These are phyloP conservation scores for Agrocybe chaxingu DNA, from an alignment of 768 basidiomycete species.

Conservation along the genomic window DNA sequence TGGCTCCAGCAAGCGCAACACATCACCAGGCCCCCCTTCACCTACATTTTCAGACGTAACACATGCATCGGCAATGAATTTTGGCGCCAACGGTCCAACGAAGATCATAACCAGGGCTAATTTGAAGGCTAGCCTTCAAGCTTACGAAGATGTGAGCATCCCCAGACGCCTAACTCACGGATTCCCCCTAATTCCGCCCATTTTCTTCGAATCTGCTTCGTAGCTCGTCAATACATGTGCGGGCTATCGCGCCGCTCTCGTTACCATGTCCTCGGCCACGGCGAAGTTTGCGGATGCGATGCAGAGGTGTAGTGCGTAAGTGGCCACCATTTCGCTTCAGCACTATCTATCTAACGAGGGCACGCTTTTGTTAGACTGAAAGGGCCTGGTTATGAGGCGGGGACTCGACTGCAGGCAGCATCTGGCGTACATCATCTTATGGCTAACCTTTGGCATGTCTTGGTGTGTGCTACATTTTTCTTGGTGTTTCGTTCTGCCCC, in stretches of 20 bases:
- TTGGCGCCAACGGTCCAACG: slow-evolving; percentile 69
- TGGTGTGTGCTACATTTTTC: slow-evolving; percentile 47
- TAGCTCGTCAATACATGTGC: slow-evolving; percentile 77
- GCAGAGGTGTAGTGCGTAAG: slow-evolving; percentile 80
- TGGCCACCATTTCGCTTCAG: slow-evolving; percentile 8
- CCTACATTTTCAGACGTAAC: slow-evolving; percentile 84
- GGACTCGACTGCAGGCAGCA: slow-evolving; percentile 79
- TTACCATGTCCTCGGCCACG: slow-evolving; percentile 79
- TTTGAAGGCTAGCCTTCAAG: slow-evolving; percentile 72
- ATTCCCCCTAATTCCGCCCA: not conserved
- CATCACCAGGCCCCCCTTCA: slow-evolving; percentile 65
- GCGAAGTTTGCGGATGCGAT: slow-evolving; percentile 85
- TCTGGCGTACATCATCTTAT: slow-evolving; percentile 90
- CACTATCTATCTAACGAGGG: not conserved
- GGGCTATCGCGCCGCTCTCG: slow-evolving; percentile 75
- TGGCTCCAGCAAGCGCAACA: slow-evolving; percentile 37
- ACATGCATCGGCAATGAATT: slow-evolving; percentile 73
- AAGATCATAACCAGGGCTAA: slow-evolving; percentile 82
- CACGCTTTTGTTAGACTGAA: slow-evolving; percentile 49
- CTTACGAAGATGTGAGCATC: slow-evolving; percentile 73
- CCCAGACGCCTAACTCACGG: slow-evolving; percentile 3
- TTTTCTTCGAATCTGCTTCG: not conserved
- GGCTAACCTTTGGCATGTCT: slow-evolving; percentile 88
- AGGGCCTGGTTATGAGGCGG: slow-evolving; percentile 76
- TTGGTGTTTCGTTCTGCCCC: slow-evolving; percentile 1